phyloP scores from a whole-genome alignment of 2,329 filamentous ascomycete genomes.

The Tolypocladium ophioglossoides region DNA sequence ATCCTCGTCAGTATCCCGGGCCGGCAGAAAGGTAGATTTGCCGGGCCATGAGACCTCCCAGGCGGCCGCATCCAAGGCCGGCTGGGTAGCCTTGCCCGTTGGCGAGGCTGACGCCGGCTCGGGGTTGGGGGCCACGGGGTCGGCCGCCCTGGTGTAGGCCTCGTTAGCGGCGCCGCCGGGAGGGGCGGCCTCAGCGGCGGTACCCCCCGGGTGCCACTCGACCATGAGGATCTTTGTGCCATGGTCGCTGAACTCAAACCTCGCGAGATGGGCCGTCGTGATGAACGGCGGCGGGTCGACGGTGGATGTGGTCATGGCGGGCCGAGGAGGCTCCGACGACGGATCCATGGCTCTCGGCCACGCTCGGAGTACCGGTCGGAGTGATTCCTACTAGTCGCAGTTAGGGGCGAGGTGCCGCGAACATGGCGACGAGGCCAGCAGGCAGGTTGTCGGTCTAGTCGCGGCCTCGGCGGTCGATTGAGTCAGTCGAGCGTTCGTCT shows the following conservation, averaged over 20 bases:
- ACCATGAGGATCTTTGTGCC: slow-evolving; percentile 91
- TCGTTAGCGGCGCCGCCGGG: slow-evolving; percentile 2
- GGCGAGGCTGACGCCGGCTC: background rate
- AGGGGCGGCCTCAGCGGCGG: slow-evolving; percentile 5
- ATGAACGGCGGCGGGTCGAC: slow-evolving; percentile 2
- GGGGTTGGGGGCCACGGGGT: slow-evolving; percentile 8
- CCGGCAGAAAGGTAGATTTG: slow-evolving; percentile 61
- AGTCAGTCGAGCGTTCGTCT: background rate
- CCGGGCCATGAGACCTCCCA: slow-evolving; percentile 83
- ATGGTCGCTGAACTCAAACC: slow-evolving; percentile 82
- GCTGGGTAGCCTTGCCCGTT: background rate
- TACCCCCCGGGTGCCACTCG: slow-evolving; percentile 56
- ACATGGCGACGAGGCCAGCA: slow-evolving; percentile 3
- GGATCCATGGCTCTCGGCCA: slow-evolving; percentile 13
- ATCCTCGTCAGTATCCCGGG: slow-evolving; percentile 29
- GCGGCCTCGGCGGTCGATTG: background rate
- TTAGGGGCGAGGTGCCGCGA: slow-evolving; percentile 4
- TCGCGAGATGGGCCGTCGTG: slow-evolving; percentile 36
- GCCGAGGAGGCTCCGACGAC: slow-evolving; percentile 22
- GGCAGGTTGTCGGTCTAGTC: background rate
- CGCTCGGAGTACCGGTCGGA: slow-evolving; percentile 5
- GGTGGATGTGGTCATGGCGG: slow-evolving; percentile 7
- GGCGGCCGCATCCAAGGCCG: slow-evolving; percentile 10
- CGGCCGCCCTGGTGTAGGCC: slow-evolving; percentile 2
- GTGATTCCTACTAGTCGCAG: background rate